A percentile compares a stretch with the other conserved stretches of the same genome.
phyloP scores from a whole-genome alignment of 495 filamentous ascomycete genomes.

The Neurospora discreta region DNA sequence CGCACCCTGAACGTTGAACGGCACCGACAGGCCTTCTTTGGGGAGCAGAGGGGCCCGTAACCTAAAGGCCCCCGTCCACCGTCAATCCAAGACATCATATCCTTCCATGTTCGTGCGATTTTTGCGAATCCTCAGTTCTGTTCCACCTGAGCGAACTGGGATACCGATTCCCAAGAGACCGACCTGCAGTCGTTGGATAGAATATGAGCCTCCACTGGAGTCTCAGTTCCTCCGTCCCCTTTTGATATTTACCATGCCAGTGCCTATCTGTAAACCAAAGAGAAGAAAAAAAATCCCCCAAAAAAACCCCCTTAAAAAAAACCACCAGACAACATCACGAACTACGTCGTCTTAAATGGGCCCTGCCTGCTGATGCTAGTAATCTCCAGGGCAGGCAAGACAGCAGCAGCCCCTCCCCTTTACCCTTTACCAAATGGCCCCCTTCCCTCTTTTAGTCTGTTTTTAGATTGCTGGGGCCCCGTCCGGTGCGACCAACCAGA shows the following conservation, averaged over 20 bases:
- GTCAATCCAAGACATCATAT: neutral
- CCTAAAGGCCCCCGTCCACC: neutral
- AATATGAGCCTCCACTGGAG: neutral
- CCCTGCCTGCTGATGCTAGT: neutral
- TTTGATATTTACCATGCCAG: neutral
- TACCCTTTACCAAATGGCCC: conserved; percentile 1
- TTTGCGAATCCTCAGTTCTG: neutral
- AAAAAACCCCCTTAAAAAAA: too few species aligned
- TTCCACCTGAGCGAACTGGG: neutral
- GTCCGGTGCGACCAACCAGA: conserved; percentile 15
- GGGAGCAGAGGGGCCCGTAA: neutral
- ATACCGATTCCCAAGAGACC: neutral
- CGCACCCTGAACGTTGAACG: neutral
- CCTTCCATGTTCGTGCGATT: neutral
- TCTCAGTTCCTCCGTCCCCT: neutral
- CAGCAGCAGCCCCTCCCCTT: neutral
- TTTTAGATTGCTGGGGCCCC: conserved; percentile 15
- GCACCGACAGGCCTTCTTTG: neutral
- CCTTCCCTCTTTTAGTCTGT: conserved; percentile 12
- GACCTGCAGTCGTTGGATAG: neutral
- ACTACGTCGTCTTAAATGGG: neutral
- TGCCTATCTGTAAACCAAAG: too few species aligned
- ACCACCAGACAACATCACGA: neutral
- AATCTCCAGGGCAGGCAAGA: neutral
- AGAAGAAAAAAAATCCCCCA: too few species aligned